Evolutionary conservation across 352 stramenopile species (phyloP).

Genomic region (Phytophthora hybrid): DNA sequence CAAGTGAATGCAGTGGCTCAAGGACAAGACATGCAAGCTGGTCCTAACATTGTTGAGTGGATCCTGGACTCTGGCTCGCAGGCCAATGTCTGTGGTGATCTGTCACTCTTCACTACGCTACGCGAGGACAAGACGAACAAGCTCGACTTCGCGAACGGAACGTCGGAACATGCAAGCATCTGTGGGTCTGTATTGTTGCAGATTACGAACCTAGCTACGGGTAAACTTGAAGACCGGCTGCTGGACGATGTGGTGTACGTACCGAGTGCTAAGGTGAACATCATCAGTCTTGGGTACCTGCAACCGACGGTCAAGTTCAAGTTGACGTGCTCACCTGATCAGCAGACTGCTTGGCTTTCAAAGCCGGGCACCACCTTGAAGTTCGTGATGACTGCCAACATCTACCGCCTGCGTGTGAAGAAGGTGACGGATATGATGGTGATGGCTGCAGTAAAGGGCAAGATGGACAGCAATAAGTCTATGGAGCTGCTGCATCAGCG

Average conservation of each 20-base stretch:
- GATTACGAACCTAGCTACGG: not conserved
- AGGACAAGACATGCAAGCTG: not conserved
- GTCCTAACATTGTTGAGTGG: not conserved
- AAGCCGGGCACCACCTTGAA: too few relatives aligned
- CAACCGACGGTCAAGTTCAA: not conserved
- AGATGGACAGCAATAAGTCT: too few relatives aligned
- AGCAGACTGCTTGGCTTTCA: not conserved
- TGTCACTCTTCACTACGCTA: not conserved
- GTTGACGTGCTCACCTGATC: not conserved
- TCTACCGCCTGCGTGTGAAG: too few relatives aligned
- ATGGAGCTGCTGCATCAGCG: too few relatives aligned
- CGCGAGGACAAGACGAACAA: not conserved
- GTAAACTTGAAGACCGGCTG: not conserved
- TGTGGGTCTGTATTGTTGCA: not conserved
- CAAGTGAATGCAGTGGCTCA: not conserved
- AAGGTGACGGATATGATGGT: too few relatives aligned
- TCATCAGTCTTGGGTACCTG: not conserved
- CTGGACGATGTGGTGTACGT: not conserved
- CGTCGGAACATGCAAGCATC: not conserved
- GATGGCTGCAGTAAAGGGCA: too few relatives aligned
- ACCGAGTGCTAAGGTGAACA: not conserved
- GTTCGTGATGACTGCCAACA: too few relatives aligned
- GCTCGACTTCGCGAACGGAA: not conserved
- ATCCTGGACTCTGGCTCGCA: not conserved
- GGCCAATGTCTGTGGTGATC: not conserved